These are phyloP conservation scores for Calonectria naviculata DNA, from an alignment of 2,329 filamentous ascomycete genomes.

Conservation along the genomic window DNA sequence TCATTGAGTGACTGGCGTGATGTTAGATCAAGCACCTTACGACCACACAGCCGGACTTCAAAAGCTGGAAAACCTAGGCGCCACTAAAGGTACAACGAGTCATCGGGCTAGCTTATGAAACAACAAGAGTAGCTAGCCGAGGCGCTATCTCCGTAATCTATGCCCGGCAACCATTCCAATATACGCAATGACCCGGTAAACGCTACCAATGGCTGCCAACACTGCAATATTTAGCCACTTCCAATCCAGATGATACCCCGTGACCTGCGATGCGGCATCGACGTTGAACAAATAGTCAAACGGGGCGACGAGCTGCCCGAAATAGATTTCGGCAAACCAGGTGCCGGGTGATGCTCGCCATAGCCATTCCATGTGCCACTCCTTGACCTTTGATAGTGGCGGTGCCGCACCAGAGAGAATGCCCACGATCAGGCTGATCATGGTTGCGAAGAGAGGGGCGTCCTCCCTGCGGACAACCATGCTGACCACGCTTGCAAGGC, in stretches of 20 bases:
- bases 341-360: conserved; percentile 65
- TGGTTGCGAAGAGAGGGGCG: conserved; percentile 66
- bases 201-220: conserved; percentile 54
- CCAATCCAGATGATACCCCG: conserved; percentile 59
- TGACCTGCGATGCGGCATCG: conserved; percentile 53
- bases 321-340: conserved; percentile 68
- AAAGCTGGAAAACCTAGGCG: neutral
- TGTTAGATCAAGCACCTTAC: neutral
- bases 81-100: neutral
- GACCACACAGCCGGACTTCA: too few relatives aligned
- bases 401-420: conserved; percentile 66
- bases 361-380: conserved; percentile 66
- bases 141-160: conserved; percentile 31
- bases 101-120: too few relatives aligned
- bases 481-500: conserved; percentile 61
- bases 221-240: conserved; percentile 58
- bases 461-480: conserved; percentile 67
- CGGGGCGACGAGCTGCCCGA: conserved; percentile 61
- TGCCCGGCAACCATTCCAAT: conserved; percentile 36
- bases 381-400: conserved; percentile 57
- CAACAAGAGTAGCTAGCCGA: neutral
- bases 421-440: conserved; percentile 64
- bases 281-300: conserved; percentile 63
- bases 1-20: neutral
- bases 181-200: conserved; percentile 57